Percentiles rank a stretch among this genome's conserved stretches.
Conservation (phyloP, 257 asterid species). For the Lithospermum erythrorhizon region DNA sequence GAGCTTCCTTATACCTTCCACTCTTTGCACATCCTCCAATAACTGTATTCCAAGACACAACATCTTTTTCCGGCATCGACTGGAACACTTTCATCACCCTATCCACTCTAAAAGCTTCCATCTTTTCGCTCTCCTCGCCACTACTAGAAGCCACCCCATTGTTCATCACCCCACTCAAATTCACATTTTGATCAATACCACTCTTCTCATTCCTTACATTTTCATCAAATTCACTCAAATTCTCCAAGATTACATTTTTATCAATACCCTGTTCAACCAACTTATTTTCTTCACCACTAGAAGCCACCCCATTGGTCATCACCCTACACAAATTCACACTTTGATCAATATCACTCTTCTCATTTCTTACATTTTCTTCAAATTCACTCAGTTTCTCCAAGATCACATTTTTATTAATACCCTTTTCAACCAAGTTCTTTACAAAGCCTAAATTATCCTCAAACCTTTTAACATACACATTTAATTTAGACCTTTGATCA, state of each 20-base stretch:
- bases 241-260: not conserved
- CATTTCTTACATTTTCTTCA: constrained; percentile 1
- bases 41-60: constrained; percentile 86
- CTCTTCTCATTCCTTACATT: constrained; percentile 1
- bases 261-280: not conserved
- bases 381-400: not conserved
- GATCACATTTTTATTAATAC: constrained; percentile 1
- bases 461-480: not conserved
- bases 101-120: constrained; percentile 19
- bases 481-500: constrained; percentile 35
- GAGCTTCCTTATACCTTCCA: constrained; percentile 49
- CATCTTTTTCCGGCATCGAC: constrained; percentile 56
- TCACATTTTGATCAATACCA: constrained; percentile 9
- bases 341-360: constrained; percentile 7
- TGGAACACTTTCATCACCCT: constrained; percentile 65
- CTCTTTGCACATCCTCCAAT: constrained; percentile 54
- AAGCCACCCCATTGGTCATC: constrained; percentile 7
- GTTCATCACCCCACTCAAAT: constrained; percentile 2
- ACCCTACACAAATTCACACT: constrained; percentile 1
- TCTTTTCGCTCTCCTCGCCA: constrained; percentile 17
- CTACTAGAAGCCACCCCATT: constrained; percentile 6
- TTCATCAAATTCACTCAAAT: not conserved
- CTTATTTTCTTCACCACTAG: constrained; percentile 4
- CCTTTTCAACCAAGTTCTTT: not conserved
- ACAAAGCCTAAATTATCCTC: not conserved